Base-by-base conservation (phyloP, 257 asterid genomes). In the Solanum bukasovii region DNA sequence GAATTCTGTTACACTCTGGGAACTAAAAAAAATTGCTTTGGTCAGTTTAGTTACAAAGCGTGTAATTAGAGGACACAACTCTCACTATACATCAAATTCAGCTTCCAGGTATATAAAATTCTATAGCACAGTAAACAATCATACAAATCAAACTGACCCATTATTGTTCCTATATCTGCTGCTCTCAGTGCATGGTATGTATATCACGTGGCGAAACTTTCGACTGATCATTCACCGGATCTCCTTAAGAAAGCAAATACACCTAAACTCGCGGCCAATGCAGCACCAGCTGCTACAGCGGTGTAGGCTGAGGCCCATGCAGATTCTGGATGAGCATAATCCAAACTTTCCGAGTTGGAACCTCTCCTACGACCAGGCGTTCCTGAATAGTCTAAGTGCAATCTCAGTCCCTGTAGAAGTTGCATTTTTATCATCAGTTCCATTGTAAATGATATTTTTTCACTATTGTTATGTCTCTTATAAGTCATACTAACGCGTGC, bases 251-350 rank as follows among this genome's bases (percentile, higher is more conserved):
- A 94, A 37, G 98, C 97, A 27, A 91, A 91, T 49, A 94, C 90
- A 72, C 99, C 95, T 91, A 97, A 87, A 75, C 95, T 95, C 34
- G 98, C 98, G 18, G 94, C 90, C 25, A 97, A 90, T 40, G 97
- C 98, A 90, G 98, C 98, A 35, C 99, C 99, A 70, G 99, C 98
- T 61, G 98, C 98, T 44, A 95, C 95, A 5, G 95, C 92, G 27
- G 95, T 91, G 65, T 94, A 97, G 25, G 98, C 94, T 5, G 98
- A 93, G 49, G 96, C 91, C 91, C 97, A 93, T n/a, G 97, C 92
- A 87, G 93, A 94, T 38, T 93, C 90, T 79, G 68, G 82, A 33
- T 91, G 94, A 79, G 92, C 97, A 82, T 92, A 94, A 21, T 88
- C 95, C 87, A 93, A 11, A 85, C 88, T 70, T 87, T 79, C 88